phyloP scores from a whole-genome alignment of 768 basidiomycete species.

The Rhodotorula babjevae region DNA sequence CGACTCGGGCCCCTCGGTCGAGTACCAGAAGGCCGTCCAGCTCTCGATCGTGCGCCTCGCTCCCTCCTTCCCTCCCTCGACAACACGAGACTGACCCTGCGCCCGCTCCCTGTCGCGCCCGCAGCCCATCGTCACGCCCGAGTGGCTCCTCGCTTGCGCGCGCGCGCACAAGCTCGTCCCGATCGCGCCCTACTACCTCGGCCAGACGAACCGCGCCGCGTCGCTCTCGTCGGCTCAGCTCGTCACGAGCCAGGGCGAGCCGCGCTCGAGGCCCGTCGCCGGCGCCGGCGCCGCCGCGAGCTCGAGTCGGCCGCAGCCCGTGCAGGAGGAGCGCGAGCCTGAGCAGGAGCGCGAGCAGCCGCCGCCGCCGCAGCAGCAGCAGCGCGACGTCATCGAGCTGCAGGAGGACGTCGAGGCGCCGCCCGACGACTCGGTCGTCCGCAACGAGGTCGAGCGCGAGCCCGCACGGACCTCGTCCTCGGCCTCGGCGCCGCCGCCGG shows the following conservation, averaged over 20 bases:
- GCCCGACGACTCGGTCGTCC: neutral
- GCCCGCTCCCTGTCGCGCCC: too few species aligned
- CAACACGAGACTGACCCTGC: neutral
- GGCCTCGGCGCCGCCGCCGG: neutral
- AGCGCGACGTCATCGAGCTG: neutral
- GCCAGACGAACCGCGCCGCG: slow-evolving; percentile 37
- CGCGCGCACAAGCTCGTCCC: slow-evolving; percentile 83
- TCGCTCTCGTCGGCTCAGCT: slow-evolving; percentile 39
- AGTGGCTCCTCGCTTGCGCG: slow-evolving; percentile 88
- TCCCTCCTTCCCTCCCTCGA: too few species aligned
- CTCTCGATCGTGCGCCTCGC: slow-evolving; percentile 59
- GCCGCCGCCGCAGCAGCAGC: too few species aligned
- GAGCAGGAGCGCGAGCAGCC: neutral
- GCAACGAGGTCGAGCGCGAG: too few species aligned
- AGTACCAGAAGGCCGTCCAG: slow-evolving; percentile 92
- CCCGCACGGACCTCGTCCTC: too few species aligned
- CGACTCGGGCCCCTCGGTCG: slow-evolving; percentile 63
- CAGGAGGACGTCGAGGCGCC: slow-evolving; percentile 20
- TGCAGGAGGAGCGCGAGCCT: neutral
- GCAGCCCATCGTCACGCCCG: slow-evolving; percentile 80
- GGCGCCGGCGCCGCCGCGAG: neutral
- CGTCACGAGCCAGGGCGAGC: slow-evolving; percentile 5
- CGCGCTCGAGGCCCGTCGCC: neutral
- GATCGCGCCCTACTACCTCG: slow-evolving; percentile 63
- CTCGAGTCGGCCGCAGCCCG: neutral